Evolutionary conservation across 2,329 filamentous ascomycete genomes (phyloP).

Genomic region (Fusarium compactum): DNA sequence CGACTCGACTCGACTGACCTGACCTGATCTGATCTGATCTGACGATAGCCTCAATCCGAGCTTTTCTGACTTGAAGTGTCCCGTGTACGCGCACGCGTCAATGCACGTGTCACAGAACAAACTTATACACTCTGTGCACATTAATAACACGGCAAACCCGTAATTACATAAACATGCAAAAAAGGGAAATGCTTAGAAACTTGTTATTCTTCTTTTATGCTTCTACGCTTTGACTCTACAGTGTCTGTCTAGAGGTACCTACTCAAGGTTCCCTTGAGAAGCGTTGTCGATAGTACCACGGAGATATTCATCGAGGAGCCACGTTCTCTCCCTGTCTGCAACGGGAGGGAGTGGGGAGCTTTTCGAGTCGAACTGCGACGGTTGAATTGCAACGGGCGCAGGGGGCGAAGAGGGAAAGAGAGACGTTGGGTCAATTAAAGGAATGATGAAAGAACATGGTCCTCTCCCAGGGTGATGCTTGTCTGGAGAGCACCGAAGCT

Average conservation of each 20-base stretch:
- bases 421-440: conserved; percentile 16
- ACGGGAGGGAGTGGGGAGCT: conserved; percentile 17
- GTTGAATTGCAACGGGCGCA: conserved; percentile 20
- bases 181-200: conserved; percentile 5
- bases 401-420: conserved; percentile 3
- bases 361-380: conserved; percentile 5
- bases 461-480: conserved; percentile 40
- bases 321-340: conserved; percentile 27
- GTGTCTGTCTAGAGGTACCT: not conserved
- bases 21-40: conserved; percentile 13
- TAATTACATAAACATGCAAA: conserved; percentile 23
- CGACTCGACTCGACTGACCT: not conserved
- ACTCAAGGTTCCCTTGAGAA: conserved; percentile 2
- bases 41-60: conserved; percentile 32
- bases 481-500: conserved; percentile 35
- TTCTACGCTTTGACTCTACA: conserved; percentile 20
- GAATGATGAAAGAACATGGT: conserved; percentile 14
- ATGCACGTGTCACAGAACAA: conserved; percentile 14
- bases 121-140: conserved; percentile 6
- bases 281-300: not conserved
- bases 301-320: conserved; percentile 12
- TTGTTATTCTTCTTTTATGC: conserved; percentile 17
- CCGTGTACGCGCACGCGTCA: conserved; percentile 6
- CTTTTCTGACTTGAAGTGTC: not conserved
- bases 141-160: conserved; percentile 19